Evolutionary conservation across 441 rosid genomes (phyloP).

Genomic region (Adansonia rubrostipa): DNA sequence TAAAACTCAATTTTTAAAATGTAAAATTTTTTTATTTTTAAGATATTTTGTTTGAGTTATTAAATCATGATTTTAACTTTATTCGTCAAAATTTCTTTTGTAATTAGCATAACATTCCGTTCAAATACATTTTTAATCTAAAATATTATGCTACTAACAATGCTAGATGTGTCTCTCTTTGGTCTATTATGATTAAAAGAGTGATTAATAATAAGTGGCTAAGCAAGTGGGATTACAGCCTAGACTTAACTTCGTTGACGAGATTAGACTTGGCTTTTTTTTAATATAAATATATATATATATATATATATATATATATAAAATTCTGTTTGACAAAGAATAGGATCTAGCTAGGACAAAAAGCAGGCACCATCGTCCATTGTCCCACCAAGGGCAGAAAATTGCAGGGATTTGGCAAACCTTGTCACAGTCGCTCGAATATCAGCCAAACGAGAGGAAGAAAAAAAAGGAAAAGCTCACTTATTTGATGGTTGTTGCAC

Average conservation of each 20-base stretch:
- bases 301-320: too few species aligned
- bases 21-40: too few species aligned
- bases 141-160: neutral
- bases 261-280: neutral
- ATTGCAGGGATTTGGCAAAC: neutral
- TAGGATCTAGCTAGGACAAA: neutral
- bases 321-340: too few species aligned
- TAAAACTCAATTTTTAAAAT: too few species aligned
- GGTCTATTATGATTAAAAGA: neutral
- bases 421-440: neutral
- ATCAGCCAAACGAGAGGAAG: neutral
- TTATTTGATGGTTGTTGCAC: slow-evolving; percentile 6
- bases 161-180: neutral
- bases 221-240: slow-evolving; percentile 32
- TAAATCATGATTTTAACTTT: too few species aligned
- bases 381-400: neutral
- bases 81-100: too few species aligned
- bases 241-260: neutral
- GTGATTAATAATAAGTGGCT: neutral
- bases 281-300: neutral
- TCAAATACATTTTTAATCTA: too few species aligned
- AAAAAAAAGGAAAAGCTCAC: neutral
- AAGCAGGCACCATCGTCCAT: neutral
- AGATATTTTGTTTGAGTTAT: too few species aligned
- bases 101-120: too few species aligned